Evolutionary conservation across 345 rosid species (phyloP), one percentile per base, ranked within the genome.

Genomic region (Murraya koenigii): DNA sequence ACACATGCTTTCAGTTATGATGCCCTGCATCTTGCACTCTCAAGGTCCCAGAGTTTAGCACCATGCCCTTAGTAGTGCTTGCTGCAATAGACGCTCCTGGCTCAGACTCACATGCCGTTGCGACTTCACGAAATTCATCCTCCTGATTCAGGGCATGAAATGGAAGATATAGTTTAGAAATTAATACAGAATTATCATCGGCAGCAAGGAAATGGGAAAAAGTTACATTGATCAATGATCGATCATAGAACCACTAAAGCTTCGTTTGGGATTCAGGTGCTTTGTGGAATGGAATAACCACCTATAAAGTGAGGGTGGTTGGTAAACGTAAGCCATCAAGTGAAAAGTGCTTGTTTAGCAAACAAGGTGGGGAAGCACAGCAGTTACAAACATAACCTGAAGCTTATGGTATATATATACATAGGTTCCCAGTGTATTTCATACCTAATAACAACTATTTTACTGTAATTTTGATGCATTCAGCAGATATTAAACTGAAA

Each of bases 91-190:
- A 73, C 80, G 69, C 49, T 76, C 22, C 80, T 20, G 3, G 36
- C 61, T 74, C 76, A 15, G 32, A 38, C 75, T 65, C 56, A 25
- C 32, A 61, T 26, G 22, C 41, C 13, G 66, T 38, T 54, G 62
- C 61, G 28, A 77, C 72, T 72, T 75, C 66, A 1, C 62, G 38
- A 38, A 77, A 62, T 76, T 82, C 75, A 81, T 85, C 85, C 83
- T 71, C 81, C 89, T 89, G 85, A 64, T 79, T 66, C 55, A 66
- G 44, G 75, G 49, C 49, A 38, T 20, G 35, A 9, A 26, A 61
- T 39, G n/a, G 2, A 19, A 28, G 30, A 56, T 11, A 74, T 36
- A 23, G 60, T 49, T 69, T 71, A 62, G 65, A 44, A n/a, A 13
- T 61, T 14, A 54, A 71, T 5, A 26, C 8, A 19, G n/a, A 60